Evolutionary conservation across 2,329 filamentous ascomycete species (phyloP).

Genomic region (Metarhizium rileyi): DNA sequence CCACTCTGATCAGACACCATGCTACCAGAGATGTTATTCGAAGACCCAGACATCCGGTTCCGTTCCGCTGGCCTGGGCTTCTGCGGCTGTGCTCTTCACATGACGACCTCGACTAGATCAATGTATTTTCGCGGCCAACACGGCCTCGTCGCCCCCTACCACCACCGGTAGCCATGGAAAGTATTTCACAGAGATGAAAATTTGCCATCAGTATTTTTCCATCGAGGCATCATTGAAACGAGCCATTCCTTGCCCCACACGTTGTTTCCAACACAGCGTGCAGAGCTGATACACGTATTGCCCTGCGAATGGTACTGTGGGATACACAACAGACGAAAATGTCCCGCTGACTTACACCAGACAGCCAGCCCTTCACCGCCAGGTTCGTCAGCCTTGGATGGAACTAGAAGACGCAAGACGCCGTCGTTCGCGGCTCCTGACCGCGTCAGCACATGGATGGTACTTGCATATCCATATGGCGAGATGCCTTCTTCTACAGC

Average conservation of each 20-base stretch:
- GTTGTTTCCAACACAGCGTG: neutral
- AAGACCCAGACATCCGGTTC: neutral
- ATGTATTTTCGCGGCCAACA: neutral
- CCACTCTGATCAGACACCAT: neutral
- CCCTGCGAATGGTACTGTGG: neutral
- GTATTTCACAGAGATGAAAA: too few species aligned
- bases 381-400: neutral
- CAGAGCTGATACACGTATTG: neutral
- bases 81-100: neutral
- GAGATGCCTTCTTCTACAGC: neutral
- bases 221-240: neutral
- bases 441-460: neutral
- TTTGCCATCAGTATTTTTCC: neutral
- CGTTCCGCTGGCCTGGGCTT: neutral
- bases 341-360: neutral
- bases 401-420: neutral
- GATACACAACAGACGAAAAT: neutral
- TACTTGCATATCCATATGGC: neutral
- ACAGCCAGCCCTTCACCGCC: neutral
- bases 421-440: neutral
- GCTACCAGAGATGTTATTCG: neutral
- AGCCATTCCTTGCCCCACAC: neutral
- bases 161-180: neutral
- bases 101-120: neutral
- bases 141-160: neutral